These are phyloP conservation scores for Hsuehochloa calcarea DNA, from an alignment of 176 grass and related monocot genomes.

Conservation along the genomic window DNA sequence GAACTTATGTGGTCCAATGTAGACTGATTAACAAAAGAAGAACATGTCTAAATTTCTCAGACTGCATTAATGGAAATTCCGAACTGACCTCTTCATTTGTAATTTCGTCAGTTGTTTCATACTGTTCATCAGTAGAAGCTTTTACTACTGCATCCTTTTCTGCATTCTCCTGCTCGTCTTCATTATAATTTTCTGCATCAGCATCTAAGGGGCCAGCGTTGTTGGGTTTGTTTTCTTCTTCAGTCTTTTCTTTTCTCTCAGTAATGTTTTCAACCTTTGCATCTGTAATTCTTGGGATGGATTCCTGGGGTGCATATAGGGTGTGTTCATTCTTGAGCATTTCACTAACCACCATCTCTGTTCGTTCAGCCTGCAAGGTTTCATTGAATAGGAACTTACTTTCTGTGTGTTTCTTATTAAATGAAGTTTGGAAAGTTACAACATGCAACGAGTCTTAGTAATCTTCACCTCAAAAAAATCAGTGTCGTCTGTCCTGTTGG, in stretches of 20 bases:
- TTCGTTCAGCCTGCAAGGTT: constrained; percentile 39
- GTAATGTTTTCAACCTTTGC: neutral
- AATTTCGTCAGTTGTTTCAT: constrained; percentile 27
- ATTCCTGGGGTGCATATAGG: constrained; percentile 8
- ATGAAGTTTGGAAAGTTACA: constrained; percentile 8
- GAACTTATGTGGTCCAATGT: constrained; percentile 16
- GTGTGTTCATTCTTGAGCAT: constrained; percentile 30
- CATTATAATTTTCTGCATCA: constrained; percentile 25
- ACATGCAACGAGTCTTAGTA: constrained; percentile 24
- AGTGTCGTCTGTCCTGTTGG: neutral
- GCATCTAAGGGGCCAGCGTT: neutral
- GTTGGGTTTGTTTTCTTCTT: constrained; percentile 28
- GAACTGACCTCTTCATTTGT: constrained; percentile 44
- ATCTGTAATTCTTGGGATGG: constrained; percentile 16
- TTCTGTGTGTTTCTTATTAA: neutral
- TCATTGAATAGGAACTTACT: constrained; percentile 27
- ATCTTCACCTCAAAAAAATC: constrained; percentile 37
- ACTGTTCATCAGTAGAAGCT: neutral
- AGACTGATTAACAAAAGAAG: constrained; percentile 11
- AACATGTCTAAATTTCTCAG: constrained; percentile 23
- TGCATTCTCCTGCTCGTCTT: constrained; percentile 24
- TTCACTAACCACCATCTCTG: constrained; percentile 27
- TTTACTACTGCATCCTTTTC: constrained; percentile 15
- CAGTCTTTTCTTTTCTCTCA: constrained; percentile 29
- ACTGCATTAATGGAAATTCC: neutral